These are phyloP conservation scores for Allantophomopsis cytisporea DNA, from an alignment of 2,329 filamentous ascomycete genomes.

Conservation along the genomic window DNA sequence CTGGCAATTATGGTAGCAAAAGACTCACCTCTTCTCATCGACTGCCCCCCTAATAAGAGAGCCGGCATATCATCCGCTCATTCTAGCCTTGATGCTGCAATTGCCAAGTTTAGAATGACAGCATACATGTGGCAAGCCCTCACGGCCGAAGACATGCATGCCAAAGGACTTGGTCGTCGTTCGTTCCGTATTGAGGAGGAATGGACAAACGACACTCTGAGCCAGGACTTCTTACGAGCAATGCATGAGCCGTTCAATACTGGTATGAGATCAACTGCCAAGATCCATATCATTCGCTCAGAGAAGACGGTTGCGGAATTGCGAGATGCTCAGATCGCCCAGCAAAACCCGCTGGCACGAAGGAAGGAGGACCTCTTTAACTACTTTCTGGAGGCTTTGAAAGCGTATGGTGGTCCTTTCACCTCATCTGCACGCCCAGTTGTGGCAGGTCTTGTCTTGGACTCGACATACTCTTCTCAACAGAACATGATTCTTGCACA, in stretches of 20 bases:
- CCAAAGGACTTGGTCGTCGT: slow-evolving; percentile 52
- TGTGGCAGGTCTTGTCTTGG: slow-evolving; percentile 57
- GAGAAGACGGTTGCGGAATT: slow-evolving; percentile 55
- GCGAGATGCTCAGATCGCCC: slow-evolving; percentile 46
- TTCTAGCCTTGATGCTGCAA: slow-evolving; percentile 43
- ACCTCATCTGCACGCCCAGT: slow-evolving; percentile 34
- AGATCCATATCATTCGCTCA: slow-evolving; percentile 53
- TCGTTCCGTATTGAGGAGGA: slow-evolving; percentile 64
- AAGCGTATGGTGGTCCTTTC: slow-evolving; percentile 23
- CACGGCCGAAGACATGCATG: slow-evolving; percentile 61
- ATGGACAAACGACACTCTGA: slow-evolving; percentile 55
- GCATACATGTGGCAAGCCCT: slow-evolving; percentile 69
- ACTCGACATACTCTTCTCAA: slow-evolving; percentile 50
- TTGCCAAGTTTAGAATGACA: slow-evolving; percentile 59
- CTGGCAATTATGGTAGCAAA: slow-evolving; percentile 56
- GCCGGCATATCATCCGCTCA: slow-evolving; percentile 35
- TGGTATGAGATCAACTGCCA: slow-evolving; percentile 27
- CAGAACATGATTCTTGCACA: slow-evolving; percentile 49
- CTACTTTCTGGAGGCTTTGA: slow-evolving; percentile 28
- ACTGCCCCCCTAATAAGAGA: slow-evolving; percentile 48
- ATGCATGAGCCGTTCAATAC: not conserved
- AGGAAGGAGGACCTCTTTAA: slow-evolving; percentile 39
- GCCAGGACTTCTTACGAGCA: slow-evolving; percentile 15
- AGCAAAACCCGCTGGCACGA: slow-evolving; percentile 43
- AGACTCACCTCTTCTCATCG: slow-evolving; percentile 55